phyloP scores from a whole-genome alignment of 2,329 filamentous ascomycete species.

The Coniochaeta hoffmannii region DNA sequence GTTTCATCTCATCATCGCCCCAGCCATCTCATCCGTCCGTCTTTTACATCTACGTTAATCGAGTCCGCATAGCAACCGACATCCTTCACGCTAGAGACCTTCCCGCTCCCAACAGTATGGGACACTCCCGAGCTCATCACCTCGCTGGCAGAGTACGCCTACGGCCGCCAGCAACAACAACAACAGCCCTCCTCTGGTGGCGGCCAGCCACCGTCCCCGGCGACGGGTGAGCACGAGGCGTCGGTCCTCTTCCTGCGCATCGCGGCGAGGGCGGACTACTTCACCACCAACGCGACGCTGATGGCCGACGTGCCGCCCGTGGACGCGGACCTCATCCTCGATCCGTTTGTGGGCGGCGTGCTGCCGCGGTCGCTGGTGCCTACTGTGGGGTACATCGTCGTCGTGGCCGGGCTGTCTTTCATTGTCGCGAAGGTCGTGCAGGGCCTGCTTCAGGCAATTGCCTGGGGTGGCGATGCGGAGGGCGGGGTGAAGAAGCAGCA shows the following conservation, averaged over 20 bases:
- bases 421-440: slow-evolving; percentile 32
- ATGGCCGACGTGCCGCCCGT: slow-evolving; percentile 73
- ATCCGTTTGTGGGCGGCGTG: slow-evolving; percentile 74
- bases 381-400: slow-evolving; percentile 59
- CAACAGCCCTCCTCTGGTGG: too few species aligned
- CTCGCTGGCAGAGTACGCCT: slow-evolving; percentile 57
- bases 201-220: too few species aligned
- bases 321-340: slow-evolving; percentile 73
- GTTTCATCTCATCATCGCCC: slow-evolving; percentile 24
- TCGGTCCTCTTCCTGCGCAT: slow-evolving; percentile 68
- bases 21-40: slow-evolving; percentile 2
- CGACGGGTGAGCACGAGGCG: slow-evolving; percentile 17
- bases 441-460: slow-evolving; percentile 20
- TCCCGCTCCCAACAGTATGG: slow-evolving; percentile 54
- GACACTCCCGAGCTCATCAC: slow-evolving; percentile 54
- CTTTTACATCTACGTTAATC: not conserved
- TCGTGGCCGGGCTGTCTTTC: slow-evolving; percentile 47
- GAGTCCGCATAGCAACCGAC: slow-evolving; percentile 71
- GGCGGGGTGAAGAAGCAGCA: slow-evolving; percentile 30
- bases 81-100: slow-evolving; percentile 61
- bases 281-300: slow-evolving; percentile 62
- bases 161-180: slow-evolving; percentile 40
- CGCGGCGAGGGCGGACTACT: slow-evolving; percentile 76
- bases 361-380: slow-evolving; percentile 72
- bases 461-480: slow-evolving; percentile 10